Percentiles rank a stretch among this genome's conserved stretches.
Evolutionary conservation across 352 stramenopile species (phyloP).

Genomic region (Paralagenidium karlingii): DNA sequence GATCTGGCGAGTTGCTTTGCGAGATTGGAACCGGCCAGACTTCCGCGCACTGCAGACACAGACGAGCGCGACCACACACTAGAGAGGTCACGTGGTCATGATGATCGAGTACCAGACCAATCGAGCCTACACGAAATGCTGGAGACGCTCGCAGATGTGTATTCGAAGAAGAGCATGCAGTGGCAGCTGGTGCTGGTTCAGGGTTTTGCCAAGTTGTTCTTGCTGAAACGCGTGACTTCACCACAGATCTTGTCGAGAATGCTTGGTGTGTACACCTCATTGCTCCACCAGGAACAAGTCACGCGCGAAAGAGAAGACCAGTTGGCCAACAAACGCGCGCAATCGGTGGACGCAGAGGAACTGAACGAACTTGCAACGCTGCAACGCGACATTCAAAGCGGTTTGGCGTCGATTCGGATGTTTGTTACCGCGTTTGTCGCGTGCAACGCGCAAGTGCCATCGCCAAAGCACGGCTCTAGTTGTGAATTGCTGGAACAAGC

Average conservation of each 20-base stretch:
- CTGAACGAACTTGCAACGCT: conserved; percentile 2
- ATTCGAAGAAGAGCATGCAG: conserved; percentile 44
- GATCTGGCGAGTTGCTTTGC: conserved; percentile 56
- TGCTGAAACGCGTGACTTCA: conserved; percentile 46
- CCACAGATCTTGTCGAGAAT: not conserved
- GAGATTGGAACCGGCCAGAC: conserved; percentile 28
- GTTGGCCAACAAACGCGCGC: not conserved
- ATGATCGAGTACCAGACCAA: conserved; percentile 14
- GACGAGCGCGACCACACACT: not conserved
- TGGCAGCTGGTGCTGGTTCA: conserved; percentile 65
- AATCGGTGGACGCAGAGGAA: not conserved
- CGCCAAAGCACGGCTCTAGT: conserved; percentile 5
- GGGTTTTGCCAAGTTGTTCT: conserved; percentile 61
- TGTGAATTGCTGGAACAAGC: conserved; percentile 4
- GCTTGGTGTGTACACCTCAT: not conserved
- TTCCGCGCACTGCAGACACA: conserved; percentile 1
- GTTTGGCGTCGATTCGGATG: conserved; percentile 5
- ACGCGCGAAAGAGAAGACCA: not conserved
- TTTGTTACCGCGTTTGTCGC: too few species aligned
- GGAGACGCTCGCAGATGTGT: conserved; percentile 34
- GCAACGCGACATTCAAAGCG: conserved; percentile 6
- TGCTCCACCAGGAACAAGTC: too few species aligned
- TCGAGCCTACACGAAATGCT: conserved; percentile 47
- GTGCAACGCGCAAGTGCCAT: too few species aligned
- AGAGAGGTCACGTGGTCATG: not conserved